A percentile compares a stretch with the other conserved stretches of the same genome.
Evolutionary conservation across 495 filamentous ascomycete genomes (phyloP).

Genomic region (Trichoderma gamsii): DNA sequence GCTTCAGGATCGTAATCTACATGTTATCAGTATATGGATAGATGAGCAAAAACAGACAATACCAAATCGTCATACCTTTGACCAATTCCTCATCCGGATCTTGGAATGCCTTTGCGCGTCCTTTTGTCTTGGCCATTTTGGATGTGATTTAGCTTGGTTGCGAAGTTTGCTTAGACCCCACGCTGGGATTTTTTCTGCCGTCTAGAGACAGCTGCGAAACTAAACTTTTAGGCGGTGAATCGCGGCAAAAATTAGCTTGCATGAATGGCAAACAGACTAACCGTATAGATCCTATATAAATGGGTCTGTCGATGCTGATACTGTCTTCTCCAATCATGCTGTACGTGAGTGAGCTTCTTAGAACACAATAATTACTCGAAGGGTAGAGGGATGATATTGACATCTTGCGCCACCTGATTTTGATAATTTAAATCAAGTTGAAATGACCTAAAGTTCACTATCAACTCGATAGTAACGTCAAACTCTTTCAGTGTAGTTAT

Average conservation of each 20-base stretch:
- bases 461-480: background rate
- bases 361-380: too few relatives aligned
- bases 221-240: slow-evolving; percentile 44
- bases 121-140: slow-evolving; percentile 32
- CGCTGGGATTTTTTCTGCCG: slow-evolving; percentile 26
- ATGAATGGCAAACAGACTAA: background rate
- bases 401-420: too few relatives aligned
- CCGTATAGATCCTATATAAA: background rate
- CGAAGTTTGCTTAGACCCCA: slow-evolving; percentile 18
- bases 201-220: slow-evolving; percentile 11
- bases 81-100: slow-evolving; percentile 36
- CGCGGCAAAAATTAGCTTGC: slow-evolving; percentile 31
- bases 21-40: background rate
- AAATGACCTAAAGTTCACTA: background rate
- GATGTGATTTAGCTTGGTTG: slow-evolving; percentile 10
- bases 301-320: background rate
- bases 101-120: slow-evolving; percentile 32
- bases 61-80: slow-evolving; percentile 28
- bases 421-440: background rate
- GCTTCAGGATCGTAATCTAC: slow-evolving; percentile 88
- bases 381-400: background rate
- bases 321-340: too few relatives aligned
- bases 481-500: background rate
- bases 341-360: too few relatives aligned
- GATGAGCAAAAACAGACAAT: background rate